Evolutionary conservation across 768 basidiomycete genomes (phyloP).

Genomic region (Suillus bovinus): DNA sequence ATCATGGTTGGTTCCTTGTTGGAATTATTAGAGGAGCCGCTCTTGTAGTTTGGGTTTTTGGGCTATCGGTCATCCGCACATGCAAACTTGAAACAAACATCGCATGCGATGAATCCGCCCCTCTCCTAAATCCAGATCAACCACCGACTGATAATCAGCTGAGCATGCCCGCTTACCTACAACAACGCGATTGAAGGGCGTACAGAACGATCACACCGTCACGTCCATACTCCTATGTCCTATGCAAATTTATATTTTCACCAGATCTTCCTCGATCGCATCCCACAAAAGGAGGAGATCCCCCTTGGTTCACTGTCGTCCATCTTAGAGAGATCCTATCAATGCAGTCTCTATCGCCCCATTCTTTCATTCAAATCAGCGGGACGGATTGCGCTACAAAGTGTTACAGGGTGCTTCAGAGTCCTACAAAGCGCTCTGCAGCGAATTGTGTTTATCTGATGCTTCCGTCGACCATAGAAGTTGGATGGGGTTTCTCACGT

Average conservation of each 20-base stretch:
- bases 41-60: background rate
- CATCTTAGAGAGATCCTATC: background rate
- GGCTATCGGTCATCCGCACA: background rate
- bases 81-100: background rate
- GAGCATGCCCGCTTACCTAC: background rate
- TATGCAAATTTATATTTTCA: conserved; percentile 9
- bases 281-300: background rate
- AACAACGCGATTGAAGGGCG: background rate
- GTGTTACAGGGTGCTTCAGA: too few species aligned
- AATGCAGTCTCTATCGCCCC: conserved; percentile 2
- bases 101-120: background rate
- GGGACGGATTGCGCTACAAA: too few species aligned
- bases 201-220: background rate
- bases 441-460: too few species aligned
- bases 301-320: background rate
- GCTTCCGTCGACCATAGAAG: conserved; percentile 8
- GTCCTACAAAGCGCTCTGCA: too few species aligned
- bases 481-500: background rate
- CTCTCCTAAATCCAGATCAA: background rate
- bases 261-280: conserved; percentile 7
- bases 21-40: background rate
- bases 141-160: background rate
- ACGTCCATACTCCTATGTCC: background rate
- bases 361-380: too few species aligned
- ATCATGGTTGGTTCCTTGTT: background rate